Evolutionary conservation across 169 alveolate genomes (phyloP).

Genomic region (Cryptosporidium baileyi): DNA sequence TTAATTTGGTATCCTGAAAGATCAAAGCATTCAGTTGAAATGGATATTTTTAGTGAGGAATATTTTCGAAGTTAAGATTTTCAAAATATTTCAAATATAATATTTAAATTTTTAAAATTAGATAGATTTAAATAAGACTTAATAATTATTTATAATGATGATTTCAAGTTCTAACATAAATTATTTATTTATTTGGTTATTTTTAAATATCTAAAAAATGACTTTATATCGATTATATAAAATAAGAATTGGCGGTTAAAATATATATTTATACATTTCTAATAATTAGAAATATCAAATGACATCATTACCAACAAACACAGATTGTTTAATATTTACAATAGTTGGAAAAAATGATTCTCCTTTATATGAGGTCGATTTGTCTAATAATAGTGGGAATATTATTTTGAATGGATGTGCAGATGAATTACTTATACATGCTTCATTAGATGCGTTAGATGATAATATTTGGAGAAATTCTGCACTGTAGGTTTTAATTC

Average conservation of each 20-base stretch:
- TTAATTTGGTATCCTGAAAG: conserved; percentile 48
- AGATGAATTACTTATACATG: conserved; percentile 43
- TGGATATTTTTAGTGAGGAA: conserved; percentile 22
- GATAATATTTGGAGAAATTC: conserved; percentile 62
- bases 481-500: conserved; percentile 48
- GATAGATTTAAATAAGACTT: too few species aligned
- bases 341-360: conserved; percentile 60
- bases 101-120: too few species aligned
- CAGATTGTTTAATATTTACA: conserved; percentile 50
- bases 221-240: too few species aligned
- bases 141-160: too few species aligned
- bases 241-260: too few species aligned
- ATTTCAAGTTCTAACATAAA: too few species aligned
- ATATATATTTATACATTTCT: too few species aligned
- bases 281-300: too few species aligned
- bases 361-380: conserved; percentile 58
- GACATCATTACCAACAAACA: background rate
- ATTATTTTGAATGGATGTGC: conserved; percentile 14
- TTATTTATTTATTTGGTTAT: too few species aligned
- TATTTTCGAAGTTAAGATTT: conserved; percentile 51
- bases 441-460: conserved; percentile 63
- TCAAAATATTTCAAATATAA: too few species aligned
- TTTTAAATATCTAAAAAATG: too few species aligned
- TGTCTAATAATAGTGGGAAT: conserved; percentile 24
- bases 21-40: conserved; percentile 51